Evolutionary conservation across 768 basidiomycete genomes (phyloP).

Genomic region (Filobasidium wieringae): DNA sequence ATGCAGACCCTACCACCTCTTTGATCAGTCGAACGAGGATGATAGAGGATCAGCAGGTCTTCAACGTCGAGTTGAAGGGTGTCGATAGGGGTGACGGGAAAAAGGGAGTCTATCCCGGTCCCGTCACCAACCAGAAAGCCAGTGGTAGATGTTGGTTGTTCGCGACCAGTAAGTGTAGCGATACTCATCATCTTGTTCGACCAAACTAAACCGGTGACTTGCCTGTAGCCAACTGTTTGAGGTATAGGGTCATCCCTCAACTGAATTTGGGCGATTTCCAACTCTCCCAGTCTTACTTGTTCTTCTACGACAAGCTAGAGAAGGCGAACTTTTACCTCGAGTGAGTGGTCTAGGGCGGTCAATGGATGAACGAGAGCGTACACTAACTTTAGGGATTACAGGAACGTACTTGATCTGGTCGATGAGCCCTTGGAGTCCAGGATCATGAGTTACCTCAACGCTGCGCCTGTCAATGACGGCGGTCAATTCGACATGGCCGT

Average conservation of each 20-base stretch:
- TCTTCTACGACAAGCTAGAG: constrained; percentile 95
- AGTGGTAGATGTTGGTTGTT: constrained; percentile 94
- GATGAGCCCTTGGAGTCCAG: constrained; percentile 71
- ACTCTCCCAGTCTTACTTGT: constrained; percentile 82
- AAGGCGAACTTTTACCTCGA: constrained; percentile 86
- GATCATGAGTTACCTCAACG: constrained; percentile 61
- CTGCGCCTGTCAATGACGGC: constrained; percentile 73
- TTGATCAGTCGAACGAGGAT: constrained; percentile 27
- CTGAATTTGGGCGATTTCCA: constrained; percentile 80
- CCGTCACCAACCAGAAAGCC: constrained; percentile 74
- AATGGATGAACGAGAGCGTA: background rate
- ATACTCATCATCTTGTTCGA: background rate
- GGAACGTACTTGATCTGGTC: constrained; percentile 63
- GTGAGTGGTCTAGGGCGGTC: constrained; percentile 23
- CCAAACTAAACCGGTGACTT: background rate
- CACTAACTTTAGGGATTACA: background rate
- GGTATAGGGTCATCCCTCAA: constrained; percentile 73
- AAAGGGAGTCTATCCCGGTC: constrained; percentile 62
- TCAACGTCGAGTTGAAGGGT: constrained; percentile 56
- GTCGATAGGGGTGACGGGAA: constrained; percentile 10
- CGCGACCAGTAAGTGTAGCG: constrained; percentile 60
- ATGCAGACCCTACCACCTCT: constrained; percentile 27
- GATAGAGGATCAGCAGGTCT: constrained; percentile 44
- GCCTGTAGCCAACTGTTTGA: constrained; percentile 44
- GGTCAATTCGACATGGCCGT: constrained; percentile 92